Conservation (phyloP, 1,139 yeast species). For the Diutina rugosa region DNA sequence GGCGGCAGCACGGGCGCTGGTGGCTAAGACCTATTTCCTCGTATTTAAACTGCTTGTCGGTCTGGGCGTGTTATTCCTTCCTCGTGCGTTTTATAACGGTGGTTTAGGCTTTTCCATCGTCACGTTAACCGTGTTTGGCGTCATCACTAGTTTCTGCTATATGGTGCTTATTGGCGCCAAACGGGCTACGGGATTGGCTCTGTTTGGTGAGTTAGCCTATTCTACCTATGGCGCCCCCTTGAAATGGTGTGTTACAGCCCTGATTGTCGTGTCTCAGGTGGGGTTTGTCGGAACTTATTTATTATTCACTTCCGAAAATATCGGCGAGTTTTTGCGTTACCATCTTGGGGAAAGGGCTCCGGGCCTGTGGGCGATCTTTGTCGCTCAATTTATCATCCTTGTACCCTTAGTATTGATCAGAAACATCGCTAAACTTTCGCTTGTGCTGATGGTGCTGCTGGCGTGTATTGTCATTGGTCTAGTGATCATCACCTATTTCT, state of each 20-base stretch:
- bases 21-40: slow-evolving; percentile 40
- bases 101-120: slow-evolving; percentile 48
- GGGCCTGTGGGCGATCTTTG: slow-evolving; percentile 18
- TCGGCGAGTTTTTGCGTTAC: slow-evolving; percentile 30
- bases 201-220: slow-evolving; percentile 67
- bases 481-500: slow-evolving; percentile 46
- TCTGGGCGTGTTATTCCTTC: slow-evolving; percentile 66
- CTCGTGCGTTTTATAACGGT: slow-evolving; percentile 64
- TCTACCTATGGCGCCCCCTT: slow-evolving; percentile 48
- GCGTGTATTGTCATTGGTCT: slow-evolving; percentile 53
- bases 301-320: slow-evolving; percentile 58
- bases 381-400: slow-evolving; percentile 42
- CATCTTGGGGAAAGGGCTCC: slow-evolving; percentile 11
- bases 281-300: slow-evolving; percentile 74
- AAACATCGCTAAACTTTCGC: slow-evolving; percentile 56
- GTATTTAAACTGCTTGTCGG: slow-evolving; percentile 66
- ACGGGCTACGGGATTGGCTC: slow-evolving; percentile 41
- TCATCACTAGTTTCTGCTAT: slow-evolving; percentile 61
- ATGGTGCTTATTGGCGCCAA: slow-evolving; percentile 47
- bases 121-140: slow-evolving; percentile 44
- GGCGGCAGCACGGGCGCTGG: slow-evolving; percentile 3
- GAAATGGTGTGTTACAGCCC: slow-evolving; percentile 44
- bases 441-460: slow-evolving; percentile 57
- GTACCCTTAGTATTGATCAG: slow-evolving; percentile 62
- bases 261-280: slow-evolving; percentile 55